These are phyloP conservation scores for Acanthamoeba triangularis DNA, from an alignment of 208 protist species.

Conservation along the genomic window DNA sequence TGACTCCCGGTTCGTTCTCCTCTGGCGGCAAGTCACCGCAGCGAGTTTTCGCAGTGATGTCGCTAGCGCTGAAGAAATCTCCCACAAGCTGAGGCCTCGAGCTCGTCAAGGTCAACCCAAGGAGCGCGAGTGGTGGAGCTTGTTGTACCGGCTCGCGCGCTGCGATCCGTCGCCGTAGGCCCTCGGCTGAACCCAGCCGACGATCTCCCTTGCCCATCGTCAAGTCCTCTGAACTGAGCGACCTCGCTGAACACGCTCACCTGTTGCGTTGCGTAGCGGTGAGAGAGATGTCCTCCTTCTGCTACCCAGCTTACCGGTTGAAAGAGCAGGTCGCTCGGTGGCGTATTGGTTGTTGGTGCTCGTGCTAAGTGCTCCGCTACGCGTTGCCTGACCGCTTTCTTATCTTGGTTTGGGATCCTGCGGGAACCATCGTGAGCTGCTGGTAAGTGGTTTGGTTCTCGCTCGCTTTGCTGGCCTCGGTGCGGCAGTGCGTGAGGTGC, in stretches of 20 bases:
- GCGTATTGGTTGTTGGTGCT: not conserved
- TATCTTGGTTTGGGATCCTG: not conserved
- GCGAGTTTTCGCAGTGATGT: no score
- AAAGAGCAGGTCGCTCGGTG: not conserved
- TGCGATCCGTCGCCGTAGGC: not conserved
- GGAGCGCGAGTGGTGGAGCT: not conserved
- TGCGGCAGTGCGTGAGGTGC: no score
- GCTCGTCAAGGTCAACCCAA: not conserved
- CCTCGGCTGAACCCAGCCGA: not conserved
- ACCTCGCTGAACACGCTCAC: not conserved
- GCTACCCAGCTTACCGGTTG: not conserved
- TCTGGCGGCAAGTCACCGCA: no score
- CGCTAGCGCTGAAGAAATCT: no score
- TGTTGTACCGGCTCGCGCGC: not conserved
- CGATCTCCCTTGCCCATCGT: not conserved
- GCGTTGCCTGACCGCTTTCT: not conserved
- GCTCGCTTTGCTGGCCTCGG: not conserved
- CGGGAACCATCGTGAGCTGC: not conserved
- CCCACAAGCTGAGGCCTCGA: not conserved
- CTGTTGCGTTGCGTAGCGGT: not conserved
- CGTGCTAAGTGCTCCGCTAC: not conserved
- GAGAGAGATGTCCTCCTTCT: not conserved
- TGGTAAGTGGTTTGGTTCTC: not conserved
- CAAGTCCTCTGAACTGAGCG: not conserved
- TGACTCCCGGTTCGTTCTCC: no score